Evolutionary conservation across 176 grass and related monocot species (phyloP), one percentile per base, ranked within the genome.

Genomic region (Triticum urartu): DNA sequence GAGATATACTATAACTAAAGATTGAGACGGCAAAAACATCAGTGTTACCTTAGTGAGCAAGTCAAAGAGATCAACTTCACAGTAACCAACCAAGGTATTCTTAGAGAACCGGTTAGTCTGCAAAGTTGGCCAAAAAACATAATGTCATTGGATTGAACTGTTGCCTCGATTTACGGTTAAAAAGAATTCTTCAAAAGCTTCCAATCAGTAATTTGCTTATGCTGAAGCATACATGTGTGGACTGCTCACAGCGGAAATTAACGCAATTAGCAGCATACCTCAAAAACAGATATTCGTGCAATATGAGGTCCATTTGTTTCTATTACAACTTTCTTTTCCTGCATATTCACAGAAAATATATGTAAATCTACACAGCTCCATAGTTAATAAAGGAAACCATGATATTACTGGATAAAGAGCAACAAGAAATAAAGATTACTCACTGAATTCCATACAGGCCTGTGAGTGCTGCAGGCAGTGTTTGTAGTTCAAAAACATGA

Each of bases 1-100:
- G 7, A 35, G 48, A 63, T 17, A 83, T 14, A 34, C 42, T 5
- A 18, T 30, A 30, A 15, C 34, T 63, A 56, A 70, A 15, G 10
- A 63, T 10, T 60, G 58, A 28, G 60, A 75, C 1, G 21, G 39
- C 62, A 75, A 72, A 85, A 86, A 42, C 22, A 67, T 66, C 6
- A 82, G 50, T 45, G 42, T 93, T 94, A 99, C 97, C 87, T 89
- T 88, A 72, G 85, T 91, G 60, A 99, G 94, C 79, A 99, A 59
- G 64, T 96, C 88, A 21, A 88, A 92, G 80, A 99, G 87, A 91
- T 99, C 87, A 80, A 99, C 91, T 79, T 99, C 94, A 64, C 97
- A 99, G 77, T 96, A 99, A 79, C 97, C 97, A 90, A 99, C 90
- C 79, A 99, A 85, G 86, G 90, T 99, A 85, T 86, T 99, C 85